Evolutionary conservation across 73 alveolate species (phyloP).

Genomic region (Urostyla sp.): DNA sequence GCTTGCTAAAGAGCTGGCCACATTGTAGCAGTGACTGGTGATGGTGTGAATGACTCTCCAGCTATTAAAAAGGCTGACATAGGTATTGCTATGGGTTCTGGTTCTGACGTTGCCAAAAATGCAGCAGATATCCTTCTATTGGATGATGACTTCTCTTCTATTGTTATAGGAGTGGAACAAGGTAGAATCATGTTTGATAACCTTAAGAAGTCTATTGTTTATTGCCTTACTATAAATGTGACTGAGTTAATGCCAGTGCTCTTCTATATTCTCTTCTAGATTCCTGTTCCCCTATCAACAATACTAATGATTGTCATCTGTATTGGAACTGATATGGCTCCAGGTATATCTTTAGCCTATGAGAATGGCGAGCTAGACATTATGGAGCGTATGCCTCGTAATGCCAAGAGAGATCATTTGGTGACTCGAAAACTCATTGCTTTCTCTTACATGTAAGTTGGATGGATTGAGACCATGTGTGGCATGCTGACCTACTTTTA

Average conservation of each 20-base stretch:
- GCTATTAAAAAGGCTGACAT: constrained; percentile 92
- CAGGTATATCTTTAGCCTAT: constrained; percentile 90
- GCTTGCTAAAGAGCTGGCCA: constrained; percentile 95
- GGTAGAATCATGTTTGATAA: constrained; percentile 95
- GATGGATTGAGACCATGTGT: constrained; percentile 58
- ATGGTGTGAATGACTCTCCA: constrained; percentile 97
- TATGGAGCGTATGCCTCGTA: constrained; percentile 90
- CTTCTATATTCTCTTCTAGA: constrained; percentile 75
- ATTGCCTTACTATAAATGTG: constrained; percentile 85
- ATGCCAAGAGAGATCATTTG: constrained; percentile 83
- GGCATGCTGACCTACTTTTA: constrained; percentile 65
- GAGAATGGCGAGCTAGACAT: constrained; percentile 92
- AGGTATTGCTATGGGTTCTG: constrained; percentile 80
- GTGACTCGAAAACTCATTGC: constrained; percentile 73
- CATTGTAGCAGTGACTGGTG: constrained; percentile 98
- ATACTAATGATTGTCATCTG: constrained; percentile 88
- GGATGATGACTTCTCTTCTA: constrained; percentile 77
- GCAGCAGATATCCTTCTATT: constrained; percentile 95
- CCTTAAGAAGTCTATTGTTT: constrained; percentile 84
- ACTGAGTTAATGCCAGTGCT: constrained; percentile 93
- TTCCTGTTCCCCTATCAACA: constrained; percentile 88
- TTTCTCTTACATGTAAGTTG: constrained; percentile 72
- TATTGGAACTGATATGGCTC: constrained; percentile 94
- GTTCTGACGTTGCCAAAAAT: constrained; percentile 88
- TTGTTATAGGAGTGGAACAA: constrained; percentile 85